Evolutionary conservation across 352 stramenopile genomes (phyloP).

Genomic region (Peronospora farinosa): DNA sequence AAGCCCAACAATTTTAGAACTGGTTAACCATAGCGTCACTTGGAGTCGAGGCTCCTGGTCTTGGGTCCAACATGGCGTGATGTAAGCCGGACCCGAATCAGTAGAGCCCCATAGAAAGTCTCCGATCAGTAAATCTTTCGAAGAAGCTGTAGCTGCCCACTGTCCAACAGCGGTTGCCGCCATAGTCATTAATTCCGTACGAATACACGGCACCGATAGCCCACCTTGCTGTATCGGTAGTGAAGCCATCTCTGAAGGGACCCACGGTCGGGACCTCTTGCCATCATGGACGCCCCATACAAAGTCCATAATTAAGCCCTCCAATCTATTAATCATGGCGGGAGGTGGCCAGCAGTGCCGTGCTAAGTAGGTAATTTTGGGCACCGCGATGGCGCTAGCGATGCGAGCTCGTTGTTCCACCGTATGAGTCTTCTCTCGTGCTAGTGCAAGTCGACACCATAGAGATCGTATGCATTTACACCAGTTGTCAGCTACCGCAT

Average conservation of each 20-base stretch:
- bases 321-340: background rate
- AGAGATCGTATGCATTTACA: too few relatives aligned
- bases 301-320: background rate
- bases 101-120: background rate
- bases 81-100: background rate
- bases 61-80: background rate
- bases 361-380: background rate
- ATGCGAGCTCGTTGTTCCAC: too few relatives aligned
- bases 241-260: background rate
- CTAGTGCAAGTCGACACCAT: too few relatives aligned
- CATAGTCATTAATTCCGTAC: background rate
- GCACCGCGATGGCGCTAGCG: background rate
- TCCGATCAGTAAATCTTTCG: background rate
- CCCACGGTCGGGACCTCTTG: background rate
- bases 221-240: background rate
- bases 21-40: background rate
- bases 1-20: background rate
- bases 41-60: background rate
- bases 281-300: background rate
- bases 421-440: too few relatives aligned
- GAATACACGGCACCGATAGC: background rate
- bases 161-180: background rate
- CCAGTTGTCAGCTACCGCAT: too few relatives aligned
- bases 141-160: background rate
- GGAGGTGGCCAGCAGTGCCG: background rate